Evolutionary conservation across 805 yeast genomes (phyloP).

Genomic region (Torulaspora delbrueckii): DNA sequence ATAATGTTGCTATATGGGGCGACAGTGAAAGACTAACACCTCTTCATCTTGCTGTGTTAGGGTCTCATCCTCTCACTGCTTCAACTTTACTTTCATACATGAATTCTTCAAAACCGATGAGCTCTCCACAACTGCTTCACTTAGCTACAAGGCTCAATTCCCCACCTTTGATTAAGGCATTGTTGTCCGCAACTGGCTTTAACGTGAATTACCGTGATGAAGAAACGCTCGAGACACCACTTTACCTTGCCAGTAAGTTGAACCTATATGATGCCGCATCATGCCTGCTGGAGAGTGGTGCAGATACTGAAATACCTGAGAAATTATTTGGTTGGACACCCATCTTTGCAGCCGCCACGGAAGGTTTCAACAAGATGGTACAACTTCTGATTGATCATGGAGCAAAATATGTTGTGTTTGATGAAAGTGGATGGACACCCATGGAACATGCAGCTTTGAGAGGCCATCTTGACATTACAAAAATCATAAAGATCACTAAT

Average conservation of each 20-base stretch:
- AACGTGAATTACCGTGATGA: slow-evolving; percentile 59
- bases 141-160: slow-evolving; percentile 59
- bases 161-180: slow-evolving; percentile 47
- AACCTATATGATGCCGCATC: slow-evolving; percentile 51
- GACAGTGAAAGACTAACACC: slow-evolving; percentile 74
- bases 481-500: slow-evolving; percentile 41
- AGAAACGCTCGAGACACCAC: slow-evolving; percentile 68
- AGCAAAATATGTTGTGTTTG: slow-evolving; percentile 53
- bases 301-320: slow-evolving; percentile 74
- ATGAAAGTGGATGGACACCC: slow-evolving; percentile 95
- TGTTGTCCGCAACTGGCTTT: slow-evolving; percentile 53
- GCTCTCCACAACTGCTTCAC: slow-evolving; percentile 54
- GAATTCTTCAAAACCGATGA: slow-evolving; percentile 35
- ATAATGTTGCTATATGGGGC: slow-evolving; percentile 58
- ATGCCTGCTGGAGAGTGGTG: slow-evolving; percentile 52
- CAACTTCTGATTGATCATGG: slow-evolving; percentile 48
- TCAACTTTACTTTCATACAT: slow-evolving; percentile 50
- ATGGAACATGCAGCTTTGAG: slow-evolving; percentile 91
- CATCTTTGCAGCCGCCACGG: slow-evolving; percentile 81
- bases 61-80: slow-evolving; percentile 75
- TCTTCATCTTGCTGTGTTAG: slow-evolving; percentile 73
- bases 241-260: slow-evolving; percentile 73
- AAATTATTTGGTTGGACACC: slow-evolving; percentile 91
- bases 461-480: slow-evolving; percentile 74
- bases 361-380: slow-evolving; percentile 62